These are phyloP conservation scores for Amaranthus tricolor DNA, from an alignment of 179 eudicot genomes.

Conservation along the genomic window DNA sequence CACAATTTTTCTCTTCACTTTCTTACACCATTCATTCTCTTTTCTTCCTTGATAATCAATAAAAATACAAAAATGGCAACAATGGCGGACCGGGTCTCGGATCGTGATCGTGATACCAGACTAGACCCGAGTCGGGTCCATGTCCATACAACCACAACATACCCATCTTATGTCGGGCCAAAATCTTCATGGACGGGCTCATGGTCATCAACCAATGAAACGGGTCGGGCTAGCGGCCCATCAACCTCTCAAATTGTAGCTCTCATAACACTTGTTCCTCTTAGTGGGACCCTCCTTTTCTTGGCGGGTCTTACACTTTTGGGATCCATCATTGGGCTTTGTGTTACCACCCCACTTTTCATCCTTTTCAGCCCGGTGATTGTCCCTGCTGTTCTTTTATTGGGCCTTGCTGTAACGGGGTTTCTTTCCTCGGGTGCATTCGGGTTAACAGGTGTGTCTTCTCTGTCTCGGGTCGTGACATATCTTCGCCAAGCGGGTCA, in stretches of 20 bases:
- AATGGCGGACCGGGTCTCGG: slow-evolving; percentile 14
- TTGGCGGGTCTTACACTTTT: slow-evolving; percentile 49
- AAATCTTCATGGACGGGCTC: background rate
- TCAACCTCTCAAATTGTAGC: slow-evolving; percentile 48
- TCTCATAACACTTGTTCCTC: slow-evolving; percentile 51
- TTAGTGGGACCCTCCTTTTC: slow-evolving; percentile 51
- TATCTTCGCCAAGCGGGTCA: slow-evolving; percentile 36
- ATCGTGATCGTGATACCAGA: slow-evolving; percentile 34
- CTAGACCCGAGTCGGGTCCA: slow-evolving; percentile 36
- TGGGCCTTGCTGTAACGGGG: slow-evolving; percentile 41
- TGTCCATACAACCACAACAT: slow-evolving; percentile 39
- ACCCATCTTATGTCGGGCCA: slow-evolving; percentile 5
- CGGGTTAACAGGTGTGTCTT: slow-evolving; percentile 56
- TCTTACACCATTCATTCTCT: background rate
- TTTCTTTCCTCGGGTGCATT: slow-evolving; percentile 54
- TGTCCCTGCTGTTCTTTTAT: slow-evolving; percentile 46
- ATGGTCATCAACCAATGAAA: too few relatives aligned
- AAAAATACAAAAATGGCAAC: background rate
- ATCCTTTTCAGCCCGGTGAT: slow-evolving; percentile 64
- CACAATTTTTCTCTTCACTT: background rate
- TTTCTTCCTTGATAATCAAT: background rate
- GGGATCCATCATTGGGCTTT: slow-evolving; percentile 46
- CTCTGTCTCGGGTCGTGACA: slow-evolving; percentile 42
- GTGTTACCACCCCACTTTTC: slow-evolving; percentile 51
- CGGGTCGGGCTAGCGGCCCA: slow-evolving; percentile 30